Evolutionary conservation across 208 protist species (phyloP).

Genomic region (Naegleria gruberi): DNA sequence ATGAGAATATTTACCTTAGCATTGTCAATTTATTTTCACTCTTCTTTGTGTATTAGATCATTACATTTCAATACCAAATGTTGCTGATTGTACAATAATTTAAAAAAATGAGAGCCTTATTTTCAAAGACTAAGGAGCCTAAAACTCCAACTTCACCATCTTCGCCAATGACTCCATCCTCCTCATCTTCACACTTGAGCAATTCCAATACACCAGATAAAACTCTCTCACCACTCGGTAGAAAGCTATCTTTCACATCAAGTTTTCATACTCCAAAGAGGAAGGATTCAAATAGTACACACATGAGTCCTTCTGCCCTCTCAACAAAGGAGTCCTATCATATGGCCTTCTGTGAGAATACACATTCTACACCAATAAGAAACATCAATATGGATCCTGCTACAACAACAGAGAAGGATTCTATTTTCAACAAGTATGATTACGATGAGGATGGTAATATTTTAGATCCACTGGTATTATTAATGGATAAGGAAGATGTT

Average conservation of each 20-base stretch:
- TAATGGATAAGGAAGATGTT: background rate
- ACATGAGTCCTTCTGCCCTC: background rate
- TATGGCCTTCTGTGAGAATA: background rate
- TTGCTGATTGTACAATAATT: no score
- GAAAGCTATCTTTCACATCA: background rate
- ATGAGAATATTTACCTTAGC: no score
- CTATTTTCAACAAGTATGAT: background rate
- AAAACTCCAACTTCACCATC: background rate
- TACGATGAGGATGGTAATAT: background rate
- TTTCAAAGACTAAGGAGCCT: background rate
- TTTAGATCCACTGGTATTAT: background rate
- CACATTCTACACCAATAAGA: background rate
- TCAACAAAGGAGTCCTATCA: background rate
- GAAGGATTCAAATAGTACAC: background rate
- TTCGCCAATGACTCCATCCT: background rate
- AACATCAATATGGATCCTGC: background rate
- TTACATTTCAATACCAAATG: no score
- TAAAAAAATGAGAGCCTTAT: background rate
- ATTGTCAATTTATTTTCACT: no score
- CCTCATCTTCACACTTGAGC: background rate
- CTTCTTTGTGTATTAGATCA: no score
- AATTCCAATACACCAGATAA: background rate
- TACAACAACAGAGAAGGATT: background rate
- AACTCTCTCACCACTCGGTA: background rate
- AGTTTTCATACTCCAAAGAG: background rate